Evolutionary conservation across 148 eudicot genomes (phyloP), one percentile per base, ranked within the genome.

Genomic region (Fagopyrum esculentum): DNA sequence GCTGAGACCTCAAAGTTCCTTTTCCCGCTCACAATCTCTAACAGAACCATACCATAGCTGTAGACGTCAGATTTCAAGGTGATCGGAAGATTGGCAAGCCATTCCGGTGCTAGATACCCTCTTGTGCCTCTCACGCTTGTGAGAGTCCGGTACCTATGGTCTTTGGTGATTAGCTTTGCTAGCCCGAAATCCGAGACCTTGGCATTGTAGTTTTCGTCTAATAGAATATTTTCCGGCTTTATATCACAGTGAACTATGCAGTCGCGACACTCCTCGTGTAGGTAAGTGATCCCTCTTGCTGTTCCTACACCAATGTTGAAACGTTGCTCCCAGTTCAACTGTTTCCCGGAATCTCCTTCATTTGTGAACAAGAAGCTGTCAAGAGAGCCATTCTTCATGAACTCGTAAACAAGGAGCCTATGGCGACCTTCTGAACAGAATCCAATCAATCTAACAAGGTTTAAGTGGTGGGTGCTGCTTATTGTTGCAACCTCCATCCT

Each of bases 401-500:
- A 93, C 85, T 93, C 98, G 16, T 91, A 93, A 2, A 91, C 94
- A 69, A 93, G 69, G 63, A 93, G 89, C 82, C 98, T 81, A 78
- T 93, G 98, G 0, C 82, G 78, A 50, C 94, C 91, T 77, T 93
- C 91, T 0, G 97, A 91, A 75, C 98, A 93, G 68, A 91, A 93
- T 12, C 97, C 98, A 7, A 90, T 88, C 79, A 94, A 63, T 74
- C 96, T 86, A 69, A 94, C 93, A 78, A 94, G 76, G 77, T 94
- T 94, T 78, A 91, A 80, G 82, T 94, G 98, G 75, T 94, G 97
- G 52, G 97, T 94, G 79, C 97, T 94, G 63, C 93, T 90, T 17
- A 94, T 94, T 12, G 97, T 90, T 22, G 97, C 97, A 12, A 94
- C 98, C 76, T 94, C 98, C 96, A 91, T 90, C 59, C 97, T 80